Evolutionary conservation across 2,329 filamentous ascomycete species (phyloP).

Genomic region (Sporothrix brunneoviolacea): DNA sequence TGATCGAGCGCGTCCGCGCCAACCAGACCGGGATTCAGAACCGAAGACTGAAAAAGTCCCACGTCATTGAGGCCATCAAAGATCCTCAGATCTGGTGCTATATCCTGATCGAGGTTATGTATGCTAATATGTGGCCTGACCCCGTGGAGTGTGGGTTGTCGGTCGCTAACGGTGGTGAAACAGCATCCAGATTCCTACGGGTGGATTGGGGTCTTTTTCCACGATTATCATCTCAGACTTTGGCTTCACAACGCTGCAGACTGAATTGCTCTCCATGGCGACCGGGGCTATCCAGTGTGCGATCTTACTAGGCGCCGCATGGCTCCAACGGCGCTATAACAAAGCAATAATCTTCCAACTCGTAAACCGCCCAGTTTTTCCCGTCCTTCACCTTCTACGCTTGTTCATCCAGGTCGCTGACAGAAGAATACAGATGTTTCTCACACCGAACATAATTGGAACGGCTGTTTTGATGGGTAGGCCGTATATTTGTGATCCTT

Average conservation of each 20-base stretch:
- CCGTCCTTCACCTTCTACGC: conserved; percentile 46
- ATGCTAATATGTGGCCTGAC: too few species aligned
- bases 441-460: neutral
- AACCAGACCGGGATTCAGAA: conserved; percentile 59
- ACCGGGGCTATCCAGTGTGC: conserved; percentile 67
- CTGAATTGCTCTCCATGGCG: conserved; percentile 69
- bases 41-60: conserved; percentile 39
- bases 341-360: conserved; percentile 62
- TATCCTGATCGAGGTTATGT: conserved; percentile 56
- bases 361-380: conserved; percentile 57
- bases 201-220: conserved; percentile 65
- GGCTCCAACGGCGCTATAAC: conserved; percentile 47
- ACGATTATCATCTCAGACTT: conserved; percentile 69
- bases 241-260: conserved; percentile 58
- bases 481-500: neutral
- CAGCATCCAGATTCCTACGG: conserved; percentile 62
- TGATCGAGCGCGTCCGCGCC: conserved; percentile 53
- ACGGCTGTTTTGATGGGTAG: neutral
- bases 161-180: too few species aligned
- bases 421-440: too few species aligned
- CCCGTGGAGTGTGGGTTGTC: too few species aligned
- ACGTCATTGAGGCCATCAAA: conserved; percentile 43
- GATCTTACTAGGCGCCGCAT: conserved; percentile 59
- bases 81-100: conserved; percentile 65
- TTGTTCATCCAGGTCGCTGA: too few species aligned